phyloP scores from a whole-genome alignment of 1,139 yeast species.

The Zygoascus meyerae region DNA sequence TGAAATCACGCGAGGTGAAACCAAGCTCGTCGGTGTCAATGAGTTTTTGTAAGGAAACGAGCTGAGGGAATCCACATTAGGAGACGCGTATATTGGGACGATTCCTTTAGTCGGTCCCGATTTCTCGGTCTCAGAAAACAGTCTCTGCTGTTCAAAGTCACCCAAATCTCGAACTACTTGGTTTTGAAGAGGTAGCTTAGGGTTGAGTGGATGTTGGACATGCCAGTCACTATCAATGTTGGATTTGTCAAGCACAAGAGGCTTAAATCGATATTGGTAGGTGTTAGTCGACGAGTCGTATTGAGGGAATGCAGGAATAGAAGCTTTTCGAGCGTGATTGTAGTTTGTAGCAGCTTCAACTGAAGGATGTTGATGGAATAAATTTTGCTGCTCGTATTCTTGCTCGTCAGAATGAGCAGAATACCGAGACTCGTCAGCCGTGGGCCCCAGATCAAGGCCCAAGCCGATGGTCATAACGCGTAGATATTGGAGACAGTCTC shows the following conservation, averaged over 20 bases:
- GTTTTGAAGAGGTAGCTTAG: slow-evolving; percentile 2
- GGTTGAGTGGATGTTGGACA: slow-evolving; percentile 8
- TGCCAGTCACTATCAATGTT: slow-evolving; percentile 1
- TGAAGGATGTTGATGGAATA: too few species aligned
- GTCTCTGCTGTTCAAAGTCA: slow-evolving; percentile 6
- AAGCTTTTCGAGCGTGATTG: neutral
- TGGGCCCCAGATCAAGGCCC: slow-evolving; percentile 6
- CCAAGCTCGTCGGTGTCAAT: slow-evolving; percentile 16
- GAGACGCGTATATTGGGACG: slow-evolving; percentile 21
- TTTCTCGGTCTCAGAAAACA: neutral
- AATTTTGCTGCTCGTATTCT: too few species aligned
- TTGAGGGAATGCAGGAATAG: slow-evolving; percentile 5
- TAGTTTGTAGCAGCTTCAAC: too few species aligned
- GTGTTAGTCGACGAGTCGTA: slow-evolving; percentile 8
- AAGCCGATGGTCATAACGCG: neutral
- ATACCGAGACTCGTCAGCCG: neutral
- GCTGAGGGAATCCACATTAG: slow-evolving; percentile 20
- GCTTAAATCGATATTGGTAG: slow-evolving; percentile 6
- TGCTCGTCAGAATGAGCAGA: too few species aligned
- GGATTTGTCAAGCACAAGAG: slow-evolving; percentile 4
- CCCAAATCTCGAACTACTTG: slow-evolving; percentile 7
- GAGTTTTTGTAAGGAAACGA: slow-evolving; percentile 24
- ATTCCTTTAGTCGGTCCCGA: slow-evolving; percentile 13
- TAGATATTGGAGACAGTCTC: too few species aligned
- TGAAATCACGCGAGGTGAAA: slow-evolving; percentile 1